Base-by-base conservation (phyloP, 305 asterid species). In the Fraxinus ornus region DNA sequence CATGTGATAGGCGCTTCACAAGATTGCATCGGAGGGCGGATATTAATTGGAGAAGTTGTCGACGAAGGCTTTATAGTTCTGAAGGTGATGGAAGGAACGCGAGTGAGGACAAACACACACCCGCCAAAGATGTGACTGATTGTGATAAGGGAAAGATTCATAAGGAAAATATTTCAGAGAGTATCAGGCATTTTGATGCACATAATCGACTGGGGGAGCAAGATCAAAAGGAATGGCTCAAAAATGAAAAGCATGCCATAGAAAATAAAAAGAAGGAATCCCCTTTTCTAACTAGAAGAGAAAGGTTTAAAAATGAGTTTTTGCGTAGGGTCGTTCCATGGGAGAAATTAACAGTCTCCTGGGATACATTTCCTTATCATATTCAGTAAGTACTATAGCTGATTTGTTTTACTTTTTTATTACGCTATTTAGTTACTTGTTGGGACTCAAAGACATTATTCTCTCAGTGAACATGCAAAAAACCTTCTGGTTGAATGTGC, bases 291-390 rank as follows among this genome's bases (percentile, higher is more conserved):
- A 83, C 93, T 36, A 90, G 90, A 77, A 88, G 89, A 60, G 97
- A 94, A 82, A 91, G 95, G 88, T 93, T 91, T 83, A 92, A 87
- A 87, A 96, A 91, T 79, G 99, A 94, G 88, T 91, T 93, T 77
- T 62, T 92, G 85, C 86, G 98, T 79, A 89, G 98, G 90, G 81
- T 97, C 85, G 94, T 94, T 83, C 98, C 98, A 47, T 97, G 98
- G 98, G 97, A 94, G 78, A 94, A 92, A 80, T 91, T 93, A 78
- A 89, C 93, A 1, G 90, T 94, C 84, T 91, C 99, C 7, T 97
- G 98, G 99, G 97, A 96, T 84, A 89, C 90, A 66, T 97, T 96
- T 88, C 99, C 99, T 73, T 97, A 97, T 86, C 91, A 92, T 86
- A 86, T 97, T 79, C 87, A 89, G 99, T 97, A 90, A 76, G 94